These are phyloP conservation scores for Chaetomium olivaceum DNA, from an alignment of 2,329 filamentous ascomycete genomes.

Conservation along the genomic window DNA sequence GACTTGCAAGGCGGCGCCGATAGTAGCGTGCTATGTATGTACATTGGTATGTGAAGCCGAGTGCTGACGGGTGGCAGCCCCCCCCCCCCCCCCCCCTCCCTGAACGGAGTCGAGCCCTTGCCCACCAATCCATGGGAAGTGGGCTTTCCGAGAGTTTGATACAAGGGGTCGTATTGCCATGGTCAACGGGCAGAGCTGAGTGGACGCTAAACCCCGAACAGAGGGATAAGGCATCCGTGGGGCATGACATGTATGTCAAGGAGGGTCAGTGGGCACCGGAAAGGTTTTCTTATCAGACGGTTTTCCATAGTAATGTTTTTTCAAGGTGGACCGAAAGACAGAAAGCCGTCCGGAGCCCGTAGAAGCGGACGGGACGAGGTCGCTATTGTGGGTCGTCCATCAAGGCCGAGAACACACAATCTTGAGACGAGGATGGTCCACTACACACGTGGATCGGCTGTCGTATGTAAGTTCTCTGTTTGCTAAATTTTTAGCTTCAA, in stretches of 20 bases:
- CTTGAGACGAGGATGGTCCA: neutral
- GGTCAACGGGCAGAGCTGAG: neutral
- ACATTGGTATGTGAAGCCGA: neutral
- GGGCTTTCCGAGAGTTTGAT: conserved; percentile 22
- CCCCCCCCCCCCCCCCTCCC: too few species aligned
- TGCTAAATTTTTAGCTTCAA: neutral
- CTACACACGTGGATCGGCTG: neutral
- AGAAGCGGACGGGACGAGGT: neutral
- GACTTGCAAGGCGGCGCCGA: neutral
- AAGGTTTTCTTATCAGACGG: neutral
- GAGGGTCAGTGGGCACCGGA: neutral
- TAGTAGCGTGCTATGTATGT: neutral
- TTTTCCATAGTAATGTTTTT: conserved; percentile 9
- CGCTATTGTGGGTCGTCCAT: neutral
- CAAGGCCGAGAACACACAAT: neutral
- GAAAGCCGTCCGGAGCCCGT: neutral
- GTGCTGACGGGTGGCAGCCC: neutral
- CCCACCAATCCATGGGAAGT: conserved; percentile 7
- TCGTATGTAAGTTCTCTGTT: neutral
- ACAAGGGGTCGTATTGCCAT: conserved; percentile 19
- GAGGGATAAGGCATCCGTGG: neutral
- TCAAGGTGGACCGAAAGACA: neutral
- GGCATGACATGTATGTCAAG: neutral
- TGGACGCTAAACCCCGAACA: neutral
- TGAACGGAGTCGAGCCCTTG: neutral